A percentile compares a stretch with the other conserved stretches of the same genome.
Conservation (phyloP, 805 yeast genomes). For the Nakazawaea sp. region DNA sequence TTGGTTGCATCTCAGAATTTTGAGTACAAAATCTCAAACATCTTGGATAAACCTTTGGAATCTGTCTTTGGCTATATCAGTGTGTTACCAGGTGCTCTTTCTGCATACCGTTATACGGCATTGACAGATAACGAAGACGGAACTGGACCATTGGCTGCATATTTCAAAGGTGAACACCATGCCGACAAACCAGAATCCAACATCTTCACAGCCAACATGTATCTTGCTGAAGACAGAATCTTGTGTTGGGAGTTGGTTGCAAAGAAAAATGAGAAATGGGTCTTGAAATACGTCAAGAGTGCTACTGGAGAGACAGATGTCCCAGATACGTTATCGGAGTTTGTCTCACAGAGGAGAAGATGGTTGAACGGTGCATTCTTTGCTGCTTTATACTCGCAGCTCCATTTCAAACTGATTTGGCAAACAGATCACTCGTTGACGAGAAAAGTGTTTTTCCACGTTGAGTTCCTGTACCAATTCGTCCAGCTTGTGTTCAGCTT, state of each 20-base stretch:
- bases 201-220: slow-evolving; percentile 92
- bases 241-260: slow-evolving; percentile 93
- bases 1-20: slow-evolving; percentile 94
- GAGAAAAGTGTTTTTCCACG: slow-evolving; percentile 76
- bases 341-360: slow-evolving; percentile 87
- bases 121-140: slow-evolving; percentile 58
- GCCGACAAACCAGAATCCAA: slow-evolving; percentile 59
- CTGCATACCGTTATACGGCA: slow-evolving; percentile 87
- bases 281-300: slow-evolving; percentile 75
- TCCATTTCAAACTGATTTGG: slow-evolving; percentile 87
- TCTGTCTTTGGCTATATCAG: slow-evolving; percentile 90
- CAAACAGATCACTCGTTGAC: slow-evolving; percentile 72
- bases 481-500: slow-evolving; percentile 76
- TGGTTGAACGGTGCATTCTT: slow-evolving; percentile 98
- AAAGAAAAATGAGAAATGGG: slow-evolving; percentile 65
- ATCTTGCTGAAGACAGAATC: slow-evolving; percentile 93
- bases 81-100: slow-evolving; percentile 94
- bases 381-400: slow-evolving; percentile 86
- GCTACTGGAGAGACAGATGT: slow-evolving; percentile 96
- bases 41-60: slow-evolving; percentile 93
- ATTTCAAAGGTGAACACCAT: slow-evolving; percentile 86
- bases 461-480: slow-evolving; percentile 87
- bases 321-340: slow-evolving; percentile 80
- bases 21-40: slow-evolving; percentile 93
- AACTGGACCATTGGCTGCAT: slow-evolving; percentile 70